Percentiles rank a stretch among this genome's conserved stretches.
These are phyloP conservation scores for Lodderomyces margitis DNA, from an alignment of 1,139 yeast species.

Conservation along the genomic window DNA sequence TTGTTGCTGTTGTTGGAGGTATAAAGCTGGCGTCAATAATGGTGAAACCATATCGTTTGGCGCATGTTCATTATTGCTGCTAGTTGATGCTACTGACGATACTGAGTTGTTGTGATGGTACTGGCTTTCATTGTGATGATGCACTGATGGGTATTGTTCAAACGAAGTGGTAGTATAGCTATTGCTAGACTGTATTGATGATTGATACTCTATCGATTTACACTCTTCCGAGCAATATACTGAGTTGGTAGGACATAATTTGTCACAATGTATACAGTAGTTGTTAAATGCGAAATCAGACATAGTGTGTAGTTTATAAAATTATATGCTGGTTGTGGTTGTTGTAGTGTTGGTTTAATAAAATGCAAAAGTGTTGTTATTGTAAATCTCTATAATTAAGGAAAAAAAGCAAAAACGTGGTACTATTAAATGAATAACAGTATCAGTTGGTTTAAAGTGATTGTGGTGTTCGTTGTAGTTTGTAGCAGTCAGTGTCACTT, in stretches of 20 bases:
- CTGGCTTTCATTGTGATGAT: conserved; percentile 3
- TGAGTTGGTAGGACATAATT: conserved; percentile 49
- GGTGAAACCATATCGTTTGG: conserved; percentile 31
- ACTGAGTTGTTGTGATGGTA: conserved; percentile 4
- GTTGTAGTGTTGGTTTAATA: not conserved
- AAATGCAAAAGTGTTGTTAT: conserved; percentile 2
- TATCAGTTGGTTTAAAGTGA: not conserved
- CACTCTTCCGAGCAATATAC: conserved; percentile 65
- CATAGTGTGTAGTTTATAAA: conserved; percentile 17
- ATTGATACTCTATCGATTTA: conserved; percentile 38
- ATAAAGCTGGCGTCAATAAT: conserved; percentile 34
- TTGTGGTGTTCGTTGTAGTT: not conserved
- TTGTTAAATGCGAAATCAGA: conserved; percentile 57
- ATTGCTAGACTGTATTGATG: conserved; percentile 10
- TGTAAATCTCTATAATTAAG: too few relatives aligned
- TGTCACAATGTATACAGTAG: conserved; percentile 65
- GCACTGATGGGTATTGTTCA: not conserved
- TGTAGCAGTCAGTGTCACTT: too few relatives aligned
- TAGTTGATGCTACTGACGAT: conserved; percentile 5
- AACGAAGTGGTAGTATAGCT: not conserved
- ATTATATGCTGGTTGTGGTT: not conserved
- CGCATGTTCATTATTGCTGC: conserved; percentile 1
- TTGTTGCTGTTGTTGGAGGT: conserved; percentile 24
- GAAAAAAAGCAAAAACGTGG: too few relatives aligned
- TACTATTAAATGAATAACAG: not conserved